phyloP scores from a whole-genome alignment of 108 stramenopile species.

The Nitzschia sp. region DNA sequence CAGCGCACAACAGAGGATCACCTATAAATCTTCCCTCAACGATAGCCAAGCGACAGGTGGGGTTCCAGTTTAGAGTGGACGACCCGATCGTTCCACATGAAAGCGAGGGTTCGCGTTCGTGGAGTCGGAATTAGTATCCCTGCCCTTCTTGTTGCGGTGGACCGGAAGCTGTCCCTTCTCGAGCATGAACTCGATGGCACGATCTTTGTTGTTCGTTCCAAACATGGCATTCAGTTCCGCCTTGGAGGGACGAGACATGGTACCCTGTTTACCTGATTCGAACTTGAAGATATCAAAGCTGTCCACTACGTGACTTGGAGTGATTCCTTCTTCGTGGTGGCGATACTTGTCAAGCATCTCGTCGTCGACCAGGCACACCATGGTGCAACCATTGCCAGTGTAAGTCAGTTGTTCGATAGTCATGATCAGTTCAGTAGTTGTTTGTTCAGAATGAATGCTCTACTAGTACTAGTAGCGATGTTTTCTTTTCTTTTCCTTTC shows the following conservation, averaged over 20 bases:
- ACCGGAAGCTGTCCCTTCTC: not conserved
- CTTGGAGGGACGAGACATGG: constrained; percentile 3
- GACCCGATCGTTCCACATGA: constrained; percentile 9
- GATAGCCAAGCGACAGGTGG: too few relatives aligned
- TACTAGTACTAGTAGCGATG: too few relatives aligned
- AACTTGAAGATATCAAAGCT: constrained; percentile 8
- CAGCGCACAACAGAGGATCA: too few relatives aligned
- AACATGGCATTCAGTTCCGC: not conserved
- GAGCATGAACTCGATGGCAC: constrained; percentile 3
- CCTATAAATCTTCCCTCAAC: too few relatives aligned
- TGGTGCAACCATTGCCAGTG: not conserved
- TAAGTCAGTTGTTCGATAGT: constrained; percentile 2
- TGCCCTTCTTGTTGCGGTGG: not conserved
- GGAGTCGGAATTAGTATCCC: not conserved
- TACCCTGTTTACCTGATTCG: not conserved
- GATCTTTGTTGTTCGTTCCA: not conserved
- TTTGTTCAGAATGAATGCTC: too few relatives aligned
- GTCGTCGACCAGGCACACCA: constrained; percentile 5
- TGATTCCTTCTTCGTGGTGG: constrained; percentile 3
- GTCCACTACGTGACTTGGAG: constrained; percentile 5
- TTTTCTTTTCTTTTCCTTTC: not conserved
- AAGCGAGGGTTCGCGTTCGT: constrained; percentile 4
- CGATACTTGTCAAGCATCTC: constrained; percentile 5
- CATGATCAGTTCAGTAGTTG: not conserved
- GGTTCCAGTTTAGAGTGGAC: not conserved